phyloP scores from a whole-genome alignment of 2,329 filamentous ascomycete species.

The Exophiala xenobiotica region DNA sequence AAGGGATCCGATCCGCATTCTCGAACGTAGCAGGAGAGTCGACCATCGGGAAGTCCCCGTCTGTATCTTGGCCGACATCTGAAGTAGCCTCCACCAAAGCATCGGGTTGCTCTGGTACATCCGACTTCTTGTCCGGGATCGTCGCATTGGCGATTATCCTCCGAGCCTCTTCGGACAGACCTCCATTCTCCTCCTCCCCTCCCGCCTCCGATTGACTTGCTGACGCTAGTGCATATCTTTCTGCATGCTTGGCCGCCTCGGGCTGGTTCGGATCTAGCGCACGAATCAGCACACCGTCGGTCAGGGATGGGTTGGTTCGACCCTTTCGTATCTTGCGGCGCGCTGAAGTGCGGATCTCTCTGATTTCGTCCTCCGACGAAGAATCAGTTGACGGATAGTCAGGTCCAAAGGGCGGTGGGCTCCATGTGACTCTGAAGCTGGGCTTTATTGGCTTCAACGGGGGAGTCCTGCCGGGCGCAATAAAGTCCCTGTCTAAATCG shows the following conservation, averaged over 20 bases:
- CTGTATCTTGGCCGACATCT: not conserved
- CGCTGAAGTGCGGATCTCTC: constrained; percentile 16
- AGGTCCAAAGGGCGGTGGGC: constrained; percentile 36
- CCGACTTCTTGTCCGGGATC: not conserved
- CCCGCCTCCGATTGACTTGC: constrained; percentile 44
- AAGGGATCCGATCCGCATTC: not conserved
- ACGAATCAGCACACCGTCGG: constrained; percentile 66
- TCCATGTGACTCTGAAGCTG: constrained; percentile 36
- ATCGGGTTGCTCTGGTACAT: not conserved
- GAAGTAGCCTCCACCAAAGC: not conserved
- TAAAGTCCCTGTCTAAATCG: constrained; percentile 21
- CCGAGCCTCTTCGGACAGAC: constrained; percentile 16
- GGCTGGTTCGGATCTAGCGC: constrained; percentile 64
- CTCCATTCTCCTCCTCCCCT: constrained; percentile 44
- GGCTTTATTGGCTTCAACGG: constrained; percentile 35
- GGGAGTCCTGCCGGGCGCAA: constrained; percentile 34
- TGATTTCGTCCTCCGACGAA: constrained; percentile 28
- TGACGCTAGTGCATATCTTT: constrained; percentile 51
- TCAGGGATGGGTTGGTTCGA: constrained; percentile 45
- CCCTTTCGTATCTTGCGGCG: constrained; percentile 31
- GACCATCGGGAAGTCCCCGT: constrained; percentile 23
- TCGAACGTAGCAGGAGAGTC: constrained; percentile 10
- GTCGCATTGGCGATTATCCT: not conserved
- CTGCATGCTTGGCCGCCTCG: constrained; percentile 62
- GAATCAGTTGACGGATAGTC: constrained; percentile 19